These are phyloP conservation scores for Saccharomyces hybrid DNA, from an alignment of 1,139 yeast genomes.

Conservation along the genomic window DNA sequence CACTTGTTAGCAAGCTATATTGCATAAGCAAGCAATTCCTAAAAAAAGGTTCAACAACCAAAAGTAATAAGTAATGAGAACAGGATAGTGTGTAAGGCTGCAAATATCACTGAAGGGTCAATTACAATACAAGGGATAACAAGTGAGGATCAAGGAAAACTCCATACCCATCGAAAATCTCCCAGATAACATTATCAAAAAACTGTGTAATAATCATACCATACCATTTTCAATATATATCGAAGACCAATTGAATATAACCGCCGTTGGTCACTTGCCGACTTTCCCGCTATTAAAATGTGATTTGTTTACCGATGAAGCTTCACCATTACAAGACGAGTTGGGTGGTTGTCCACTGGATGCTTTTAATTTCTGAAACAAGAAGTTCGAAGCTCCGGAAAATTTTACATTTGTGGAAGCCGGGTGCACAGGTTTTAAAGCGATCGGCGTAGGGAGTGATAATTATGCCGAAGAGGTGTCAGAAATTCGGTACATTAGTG, in stretches of 20 bases:
- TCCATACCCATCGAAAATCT: not conserved
- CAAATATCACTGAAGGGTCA: not conserved
- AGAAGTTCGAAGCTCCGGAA: constrained; percentile 1
- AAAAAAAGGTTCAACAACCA: not conserved
- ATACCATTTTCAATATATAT: not conserved
- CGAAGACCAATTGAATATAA: not conserved
- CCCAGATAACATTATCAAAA: not conserved
- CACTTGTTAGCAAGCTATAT: not conserved
- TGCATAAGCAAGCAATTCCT: not conserved
- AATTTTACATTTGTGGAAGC: not conserved
- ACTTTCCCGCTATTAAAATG: not conserved
- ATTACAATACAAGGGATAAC: not conserved
- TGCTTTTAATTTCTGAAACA: not conserved
- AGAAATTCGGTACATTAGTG: not conserved
- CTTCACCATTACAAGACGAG: not conserved
- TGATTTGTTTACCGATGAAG: constrained; percentile 1
- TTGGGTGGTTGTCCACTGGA: not conserved
- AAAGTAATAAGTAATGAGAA: not conserved
- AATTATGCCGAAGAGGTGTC: not conserved
- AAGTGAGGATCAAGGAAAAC: constrained; percentile 1
- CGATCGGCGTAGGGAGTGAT: not conserved
- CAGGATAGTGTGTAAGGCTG: not conserved
- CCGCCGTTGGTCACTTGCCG: constrained; percentile 1
- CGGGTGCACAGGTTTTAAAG: not conserved
- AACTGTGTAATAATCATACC: not conserved